These are phyloP conservation scores for Beauveria caledonica DNA, from an alignment of 2,329 filamentous ascomycete genomes.

Conservation along the genomic window DNA sequence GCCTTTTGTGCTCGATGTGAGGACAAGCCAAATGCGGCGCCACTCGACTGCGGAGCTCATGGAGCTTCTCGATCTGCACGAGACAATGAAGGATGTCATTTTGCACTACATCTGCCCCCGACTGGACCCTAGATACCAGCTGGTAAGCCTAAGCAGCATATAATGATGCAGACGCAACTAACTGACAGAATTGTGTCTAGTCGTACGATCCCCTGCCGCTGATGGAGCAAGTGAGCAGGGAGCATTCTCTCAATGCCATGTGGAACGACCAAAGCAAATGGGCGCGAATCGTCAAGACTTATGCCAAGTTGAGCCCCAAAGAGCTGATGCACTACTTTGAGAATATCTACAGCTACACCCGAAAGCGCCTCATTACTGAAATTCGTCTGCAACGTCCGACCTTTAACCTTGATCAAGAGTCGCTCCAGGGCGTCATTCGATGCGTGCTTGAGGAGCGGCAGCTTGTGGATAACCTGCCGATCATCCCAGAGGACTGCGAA, in stretches of 20 bases:
- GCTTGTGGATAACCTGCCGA: slow-evolving; percentile 24
- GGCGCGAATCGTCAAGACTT: slow-evolving; percentile 34
- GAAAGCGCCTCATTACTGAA: slow-evolving; percentile 34
- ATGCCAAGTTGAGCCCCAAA: slow-evolving; percentile 41
- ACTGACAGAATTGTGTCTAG: slow-evolving; percentile 6
- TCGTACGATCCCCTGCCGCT: slow-evolving; percentile 15
- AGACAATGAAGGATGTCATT: slow-evolving; percentile 36
- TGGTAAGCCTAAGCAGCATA: slow-evolving; percentile 21
- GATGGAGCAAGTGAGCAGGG: slow-evolving; percentile 19
- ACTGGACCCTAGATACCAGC: slow-evolving; percentile 28
- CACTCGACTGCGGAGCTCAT: slow-evolving; percentile 35
- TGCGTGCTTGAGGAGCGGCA: slow-evolving; percentile 31
- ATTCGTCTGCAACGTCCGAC: slow-evolving; percentile 31
- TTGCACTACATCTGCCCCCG: slow-evolving; percentile 39
- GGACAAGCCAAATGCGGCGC: slow-evolving; percentile 35
- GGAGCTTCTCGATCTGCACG: slow-evolving; percentile 37
- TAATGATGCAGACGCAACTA: background rate
- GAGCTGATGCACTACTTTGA: slow-evolving; percentile 43
- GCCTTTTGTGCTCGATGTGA: slow-evolving; percentile 31
- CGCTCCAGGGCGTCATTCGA: slow-evolving; percentile 31
- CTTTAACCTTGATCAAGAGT: slow-evolving; percentile 39
- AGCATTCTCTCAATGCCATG: slow-evolving; percentile 24
- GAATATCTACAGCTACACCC: slow-evolving; percentile 37
- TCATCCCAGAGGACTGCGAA: slow-evolving; percentile 24
- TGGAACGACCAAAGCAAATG: slow-evolving; percentile 30